These are phyloP conservation scores for Boletellus emodensis DNA, from an alignment of 768 basidiomycete genomes.

Conservation along the genomic window DNA sequence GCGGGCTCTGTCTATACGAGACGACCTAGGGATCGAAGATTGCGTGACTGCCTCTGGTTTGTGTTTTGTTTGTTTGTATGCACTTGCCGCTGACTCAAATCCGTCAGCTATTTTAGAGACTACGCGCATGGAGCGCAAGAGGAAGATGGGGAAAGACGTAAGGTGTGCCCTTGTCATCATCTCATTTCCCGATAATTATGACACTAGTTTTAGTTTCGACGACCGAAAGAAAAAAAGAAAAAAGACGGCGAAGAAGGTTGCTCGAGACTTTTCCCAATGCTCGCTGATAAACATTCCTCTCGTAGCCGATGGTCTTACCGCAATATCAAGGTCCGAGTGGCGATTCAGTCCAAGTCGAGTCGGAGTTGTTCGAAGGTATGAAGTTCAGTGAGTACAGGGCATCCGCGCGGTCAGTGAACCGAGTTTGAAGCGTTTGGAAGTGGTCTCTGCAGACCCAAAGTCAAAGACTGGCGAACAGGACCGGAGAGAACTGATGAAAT, in stretches of 20 bases:
- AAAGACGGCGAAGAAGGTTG: slow-evolving; percentile 26
- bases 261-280: not conserved
- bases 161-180: slow-evolving; percentile 34
- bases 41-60: slow-evolving; percentile 69
- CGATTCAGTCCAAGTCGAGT: slow-evolving; percentile 54
- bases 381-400: slow-evolving; percentile 64
- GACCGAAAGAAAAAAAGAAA: slow-evolving; percentile 33
- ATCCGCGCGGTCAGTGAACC: not conserved
- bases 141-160: slow-evolving; percentile 64
- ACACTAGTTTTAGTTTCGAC: slow-evolving; percentile 22
- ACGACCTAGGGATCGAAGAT: slow-evolving; percentile 69
- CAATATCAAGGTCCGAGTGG: slow-evolving; percentile 64
- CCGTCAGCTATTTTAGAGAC: slow-evolving; percentile 54
- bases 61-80: not conserved
- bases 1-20: slow-evolving; percentile 73
- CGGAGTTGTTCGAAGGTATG: slow-evolving; percentile 66
- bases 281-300: not conserved
- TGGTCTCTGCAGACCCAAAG: slow-evolving; percentile 73
- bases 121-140: slow-evolving; percentile 61
- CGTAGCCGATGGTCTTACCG: slow-evolving; percentile 55
- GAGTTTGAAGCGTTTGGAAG: slow-evolving; percentile 33
- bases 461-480: slow-evolving; percentile 63
- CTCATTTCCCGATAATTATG: not conserved
- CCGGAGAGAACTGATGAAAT: slow-evolving; percentile 62
- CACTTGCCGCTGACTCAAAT: not conserved